A percentile compares a stretch with the other conserved stretches of the same genome.
phyloP scores from a whole-genome alignment of 192 early-diverging fungal species.

The Gaertneriomyces semiglobifer region DNA sequence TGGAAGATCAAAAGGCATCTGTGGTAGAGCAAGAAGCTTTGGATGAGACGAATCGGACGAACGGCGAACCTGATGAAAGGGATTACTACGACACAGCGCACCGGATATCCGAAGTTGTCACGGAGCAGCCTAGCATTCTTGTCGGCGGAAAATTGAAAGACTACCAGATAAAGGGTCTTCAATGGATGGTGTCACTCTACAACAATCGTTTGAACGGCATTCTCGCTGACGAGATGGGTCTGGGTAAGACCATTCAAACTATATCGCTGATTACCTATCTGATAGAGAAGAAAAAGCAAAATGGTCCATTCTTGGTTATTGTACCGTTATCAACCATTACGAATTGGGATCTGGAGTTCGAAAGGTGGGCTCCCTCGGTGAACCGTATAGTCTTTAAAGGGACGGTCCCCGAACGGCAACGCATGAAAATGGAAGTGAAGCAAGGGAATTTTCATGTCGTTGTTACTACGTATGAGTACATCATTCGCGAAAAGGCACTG shows the following conservation, averaged over 20 bases:
- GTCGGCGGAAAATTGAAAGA: slow-evolving; percentile 92
- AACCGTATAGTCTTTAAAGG: slow-evolving; percentile 93
- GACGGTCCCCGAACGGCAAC: slow-evolving; percentile 65
- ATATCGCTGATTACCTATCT: slow-evolving; percentile 93
- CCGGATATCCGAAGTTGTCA: slow-evolving; percentile 74
- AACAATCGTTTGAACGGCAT: slow-evolving; percentile 98
- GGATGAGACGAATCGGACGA: slow-evolving; percentile 40
- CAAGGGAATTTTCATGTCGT: slow-evolving; percentile 87
- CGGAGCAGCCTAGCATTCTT: slow-evolving; percentile 77
- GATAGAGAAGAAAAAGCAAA: slow-evolving; percentile 91
- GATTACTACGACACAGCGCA: slow-evolving; percentile 88
- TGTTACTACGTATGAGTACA: slow-evolving; percentile 96
- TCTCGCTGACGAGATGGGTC: slow-evolving; percentile 91
- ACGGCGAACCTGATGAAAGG: slow-evolving; percentile 34
- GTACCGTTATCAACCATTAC: slow-evolving; percentile 94
- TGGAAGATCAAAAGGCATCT: slow-evolving; percentile 69
- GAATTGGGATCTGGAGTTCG: slow-evolving; percentile 97
- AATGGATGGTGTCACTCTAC: slow-evolving; percentile 99
- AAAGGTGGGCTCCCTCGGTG: slow-evolving; percentile 93
- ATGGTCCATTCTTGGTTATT: slow-evolving; percentile 93
- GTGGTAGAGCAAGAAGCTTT: slow-evolving; percentile 51
- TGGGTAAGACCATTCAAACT: slow-evolving; percentile 83
- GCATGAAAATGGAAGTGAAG: slow-evolving; percentile 69
- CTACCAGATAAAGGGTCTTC: slow-evolving; percentile 93
- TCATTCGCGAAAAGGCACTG: slow-evolving; percentile 87